Evolutionary conservation across 805 yeast genomes (phyloP), one percentile per base, ranked within the genome.

Genomic region (Myxozyma vanderwaltii): DNA sequence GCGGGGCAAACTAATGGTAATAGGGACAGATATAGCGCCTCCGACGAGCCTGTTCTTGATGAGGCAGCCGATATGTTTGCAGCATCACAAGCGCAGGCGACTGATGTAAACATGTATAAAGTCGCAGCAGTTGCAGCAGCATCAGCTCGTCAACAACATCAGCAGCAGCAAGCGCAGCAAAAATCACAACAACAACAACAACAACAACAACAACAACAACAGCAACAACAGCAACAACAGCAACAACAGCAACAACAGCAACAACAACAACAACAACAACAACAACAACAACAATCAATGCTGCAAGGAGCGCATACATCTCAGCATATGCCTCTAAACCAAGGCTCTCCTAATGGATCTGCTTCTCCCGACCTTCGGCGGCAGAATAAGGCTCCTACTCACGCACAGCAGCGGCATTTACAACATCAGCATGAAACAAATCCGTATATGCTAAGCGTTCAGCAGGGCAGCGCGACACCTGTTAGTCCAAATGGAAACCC

Each of bases 361-460:
- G 7, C 54, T 1, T 51, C 48, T 23, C 45, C 55, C 29, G 55
- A 33, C 17, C 24, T 38, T 17, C 29, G 51, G 17, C 54, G 62
- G 15, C 62, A 49, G 33, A 54, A 54, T 39, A 58, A 58, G 17
- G 62, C 62, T 17, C 58, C 58, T 13, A 35, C 56, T 4, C 58
- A 45, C 15, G 51, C 52, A 27, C 62, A 54, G 44, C 63, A 54
- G 41, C 56, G 43, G 10, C 59, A 54, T 45, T 2, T 59, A 8
- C 63, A 59, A n/a, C 58, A 49, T 21, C 63, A 59, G 26, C 63
- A 54, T 7, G 55, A 52, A 4, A 26, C 51, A 4, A 45, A 40
- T n/a, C 62, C 62, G 4, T 58, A 58, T 23, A 35, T 54, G 50
- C 33, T 58, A 6, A 43, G n/a, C 35, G 55, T 49, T 8, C 31